Percentiles rank a stretch among this genome's conserved stretches.
phyloP scores from a whole-genome alignment of 2,329 filamentous ascomycete genomes.

The Hymenoscyphus repandus region DNA sequence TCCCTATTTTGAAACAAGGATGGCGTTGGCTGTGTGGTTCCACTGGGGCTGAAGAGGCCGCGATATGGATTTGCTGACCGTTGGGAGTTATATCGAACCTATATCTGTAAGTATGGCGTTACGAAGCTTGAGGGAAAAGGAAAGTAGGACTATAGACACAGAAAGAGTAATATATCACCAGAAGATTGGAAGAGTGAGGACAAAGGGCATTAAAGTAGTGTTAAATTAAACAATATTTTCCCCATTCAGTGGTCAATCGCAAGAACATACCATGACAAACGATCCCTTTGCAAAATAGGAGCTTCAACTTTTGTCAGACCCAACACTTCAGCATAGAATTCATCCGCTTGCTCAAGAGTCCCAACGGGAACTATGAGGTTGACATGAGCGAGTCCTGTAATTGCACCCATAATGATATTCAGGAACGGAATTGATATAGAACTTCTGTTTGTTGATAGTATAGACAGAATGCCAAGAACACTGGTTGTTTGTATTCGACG shows the following conservation, averaged over 20 bases:
- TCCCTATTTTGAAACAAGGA: constrained; percentile 52
- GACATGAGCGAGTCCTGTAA: constrained; percentile 47
- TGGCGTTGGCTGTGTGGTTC: constrained; percentile 43
- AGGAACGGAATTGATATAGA: too few species aligned
- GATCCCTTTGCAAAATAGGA: constrained; percentile 44
- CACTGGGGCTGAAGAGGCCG: constrained; percentile 36
- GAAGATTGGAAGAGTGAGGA: neutral
- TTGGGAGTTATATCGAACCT: constrained; percentile 50
- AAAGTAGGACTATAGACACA: neutral
- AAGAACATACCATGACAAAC: constrained; percentile 45
- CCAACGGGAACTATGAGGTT: constrained; percentile 52
- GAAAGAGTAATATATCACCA: neutral
- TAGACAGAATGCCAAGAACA: too few species aligned
- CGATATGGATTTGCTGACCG: constrained; percentile 53
- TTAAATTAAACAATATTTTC: too few species aligned
- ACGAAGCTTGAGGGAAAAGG: too few species aligned
- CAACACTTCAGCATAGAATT: constrained; percentile 52
- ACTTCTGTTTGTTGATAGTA: too few species aligned
- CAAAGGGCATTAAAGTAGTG: neutral
- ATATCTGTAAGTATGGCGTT: neutral
- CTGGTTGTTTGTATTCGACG: too few species aligned
- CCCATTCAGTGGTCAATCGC: neutral
- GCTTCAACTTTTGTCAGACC: constrained; percentile 48
- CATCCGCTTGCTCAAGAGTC: constrained; percentile 45
- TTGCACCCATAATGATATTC: neutral